These are phyloP conservation scores for Curvularia sp. DNA, from an alignment of 2,329 filamentous ascomycete species.

Conservation along the genomic window DNA sequence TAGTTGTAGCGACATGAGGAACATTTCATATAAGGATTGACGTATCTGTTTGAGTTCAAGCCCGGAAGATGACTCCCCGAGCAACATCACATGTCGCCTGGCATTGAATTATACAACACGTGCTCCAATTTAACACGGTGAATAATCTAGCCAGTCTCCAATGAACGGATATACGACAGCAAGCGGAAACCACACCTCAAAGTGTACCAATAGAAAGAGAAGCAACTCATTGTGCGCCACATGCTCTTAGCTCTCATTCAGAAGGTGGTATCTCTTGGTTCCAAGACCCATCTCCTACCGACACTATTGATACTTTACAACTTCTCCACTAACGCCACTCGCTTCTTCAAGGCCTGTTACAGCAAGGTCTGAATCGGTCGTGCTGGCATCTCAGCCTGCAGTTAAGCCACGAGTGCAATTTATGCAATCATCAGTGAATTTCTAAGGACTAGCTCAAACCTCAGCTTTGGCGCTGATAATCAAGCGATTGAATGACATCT, in stretches of 20 bases:
- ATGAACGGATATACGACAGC: background rate
- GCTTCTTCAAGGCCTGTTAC: no score
- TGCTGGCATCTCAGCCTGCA: background rate
- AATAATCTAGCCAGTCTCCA: no score
- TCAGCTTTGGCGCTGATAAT: background rate
- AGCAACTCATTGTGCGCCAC: background rate
- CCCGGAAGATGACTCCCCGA: no score
- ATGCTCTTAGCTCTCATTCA: background rate
- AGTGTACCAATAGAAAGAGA: background rate
- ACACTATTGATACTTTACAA: background rate
- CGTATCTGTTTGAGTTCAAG: background rate
- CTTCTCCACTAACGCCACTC: no score
- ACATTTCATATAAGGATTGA: background rate
- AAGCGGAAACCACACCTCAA: background rate
- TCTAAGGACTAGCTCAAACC: background rate
- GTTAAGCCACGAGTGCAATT: background rate
- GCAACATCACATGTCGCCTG: background rate
- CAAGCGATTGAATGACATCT: background rate
- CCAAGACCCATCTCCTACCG: background rate
- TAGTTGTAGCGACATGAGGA: background rate
- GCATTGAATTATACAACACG: background rate
- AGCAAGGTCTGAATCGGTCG: background rate
- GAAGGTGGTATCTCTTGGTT: background rate
- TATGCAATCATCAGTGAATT: background rate
- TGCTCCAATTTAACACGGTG: background rate